A percentile compares a stretch with the other conserved stretches of the same genome.
Evolutionary conservation across 371 early-diverging fungal species (phyloP).

Genomic region (Lichtheimia hyalospora): DNA sequence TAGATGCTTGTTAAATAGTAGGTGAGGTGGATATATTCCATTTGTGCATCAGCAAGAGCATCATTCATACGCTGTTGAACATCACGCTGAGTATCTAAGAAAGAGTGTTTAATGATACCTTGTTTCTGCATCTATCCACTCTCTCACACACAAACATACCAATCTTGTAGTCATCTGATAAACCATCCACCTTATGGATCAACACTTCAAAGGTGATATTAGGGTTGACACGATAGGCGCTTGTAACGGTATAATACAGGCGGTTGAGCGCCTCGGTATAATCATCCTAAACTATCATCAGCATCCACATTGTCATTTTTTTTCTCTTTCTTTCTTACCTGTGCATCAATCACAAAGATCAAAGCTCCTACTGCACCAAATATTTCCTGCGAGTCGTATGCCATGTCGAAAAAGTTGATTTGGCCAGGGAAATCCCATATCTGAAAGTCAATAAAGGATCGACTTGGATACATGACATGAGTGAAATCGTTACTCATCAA

Average conservation of each 20-base stretch:
- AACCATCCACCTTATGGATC: constrained; percentile 95
- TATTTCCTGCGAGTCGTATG: constrained; percentile 70
- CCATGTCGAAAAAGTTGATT: constrained; percentile 79
- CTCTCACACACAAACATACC: constrained; percentile 41
- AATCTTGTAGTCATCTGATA: constrained; percentile 92
- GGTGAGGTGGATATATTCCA: constrained; percentile 77
- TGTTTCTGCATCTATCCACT: too few relatives aligned
- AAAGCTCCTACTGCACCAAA: constrained; percentile 80
- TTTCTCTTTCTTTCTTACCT: constrained; percentile 42
- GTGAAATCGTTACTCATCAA: neutral
- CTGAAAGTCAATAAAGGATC: constrained; percentile 86
- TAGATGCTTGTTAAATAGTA: constrained; percentile 94
- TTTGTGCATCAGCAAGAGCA: constrained; percentile 79
- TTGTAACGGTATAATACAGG: constrained; percentile 74
- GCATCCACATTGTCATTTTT: neutral
- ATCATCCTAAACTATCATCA: constrained; percentile 67
- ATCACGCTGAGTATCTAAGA: constrained; percentile 86
- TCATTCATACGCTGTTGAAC: constrained; percentile 89
- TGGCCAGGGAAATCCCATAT: constrained; percentile 96
- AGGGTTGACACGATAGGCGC: constrained; percentile 79
- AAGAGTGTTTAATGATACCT: neutral
- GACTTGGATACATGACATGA: constrained; percentile 32
- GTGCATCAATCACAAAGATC: constrained; percentile 94
- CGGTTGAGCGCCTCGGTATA: constrained; percentile 77
- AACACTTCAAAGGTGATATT: constrained; percentile 89